A percentile compares a stretch with the other conserved stretches of the same genome.
phyloP scores from a whole-genome alignment of 345 rosid genomes.

The Rhizophora apiculata region DNA sequence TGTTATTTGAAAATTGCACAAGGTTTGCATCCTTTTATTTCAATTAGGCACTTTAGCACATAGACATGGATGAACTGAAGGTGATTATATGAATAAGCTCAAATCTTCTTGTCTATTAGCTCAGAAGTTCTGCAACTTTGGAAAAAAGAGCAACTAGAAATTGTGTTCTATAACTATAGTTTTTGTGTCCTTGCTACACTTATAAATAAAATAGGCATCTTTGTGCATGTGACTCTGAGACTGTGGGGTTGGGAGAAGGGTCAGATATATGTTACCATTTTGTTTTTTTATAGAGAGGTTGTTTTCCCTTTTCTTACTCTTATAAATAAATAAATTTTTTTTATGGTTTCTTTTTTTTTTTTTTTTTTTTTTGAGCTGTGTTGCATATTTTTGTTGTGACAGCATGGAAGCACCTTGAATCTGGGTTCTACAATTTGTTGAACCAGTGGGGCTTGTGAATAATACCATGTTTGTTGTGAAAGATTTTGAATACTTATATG shows the following conservation, averaged over 20 bases:
- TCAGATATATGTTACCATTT: no score
- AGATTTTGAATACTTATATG: neutral
- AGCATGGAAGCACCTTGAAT: neutral
- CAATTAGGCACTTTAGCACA: neutral
- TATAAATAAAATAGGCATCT: no score
- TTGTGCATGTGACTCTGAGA: no score
- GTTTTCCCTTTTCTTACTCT: no score
- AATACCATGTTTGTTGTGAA: neutral
- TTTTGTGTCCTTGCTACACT: neutral
- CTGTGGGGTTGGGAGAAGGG: no score
- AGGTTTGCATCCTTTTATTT: neutral
- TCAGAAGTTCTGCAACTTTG: neutral
- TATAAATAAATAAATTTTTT: no score
- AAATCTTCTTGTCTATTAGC: neutral
- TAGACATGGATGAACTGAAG: neutral
- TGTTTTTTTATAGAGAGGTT: no score
- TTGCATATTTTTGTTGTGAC: no score
- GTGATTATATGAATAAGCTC: neutral
- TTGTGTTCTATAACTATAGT: neutral
- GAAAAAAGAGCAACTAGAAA: neutral
- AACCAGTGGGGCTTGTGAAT: neutral
- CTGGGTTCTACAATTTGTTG: neutral
- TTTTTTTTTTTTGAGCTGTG: no score
- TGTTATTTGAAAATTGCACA: neutral
- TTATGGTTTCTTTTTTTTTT: no score